Percentiles rank a stretch among this genome's conserved stretches.
These are phyloP conservation scores for Cajanus cajan DNA, from an alignment of 306 rosid species.

Conservation along the genomic window DNA sequence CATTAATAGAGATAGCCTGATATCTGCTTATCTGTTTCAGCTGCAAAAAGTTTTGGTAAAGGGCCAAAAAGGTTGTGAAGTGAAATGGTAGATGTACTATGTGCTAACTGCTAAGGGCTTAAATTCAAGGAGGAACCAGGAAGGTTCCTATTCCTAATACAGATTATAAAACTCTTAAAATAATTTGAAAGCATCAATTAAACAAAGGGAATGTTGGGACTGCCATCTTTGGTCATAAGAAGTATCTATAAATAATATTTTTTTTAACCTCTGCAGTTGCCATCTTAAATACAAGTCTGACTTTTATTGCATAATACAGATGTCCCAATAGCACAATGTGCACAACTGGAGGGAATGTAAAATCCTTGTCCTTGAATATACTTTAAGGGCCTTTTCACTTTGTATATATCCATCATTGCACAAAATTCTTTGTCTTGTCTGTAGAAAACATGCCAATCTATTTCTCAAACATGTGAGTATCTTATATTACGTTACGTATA, in stretches of 20 bases:
- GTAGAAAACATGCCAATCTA: constrained; percentile 30
- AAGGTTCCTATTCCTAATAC: constrained; percentile 43
- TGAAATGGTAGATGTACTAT: constrained; percentile 39
- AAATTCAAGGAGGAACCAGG: constrained; percentile 44
- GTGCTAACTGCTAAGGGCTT: constrained; percentile 26
- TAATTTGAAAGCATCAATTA: constrained; percentile 31
- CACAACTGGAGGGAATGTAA: constrained; percentile 48
- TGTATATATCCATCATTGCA: constrained; percentile 30
- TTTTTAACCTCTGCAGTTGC: constrained; percentile 37
- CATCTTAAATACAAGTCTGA: constrained; percentile 36
- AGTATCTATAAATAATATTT: constrained; percentile 33
- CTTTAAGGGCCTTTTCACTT: constrained; percentile 34
- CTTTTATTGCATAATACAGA: constrained; percentile 56
- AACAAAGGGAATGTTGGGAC: constrained; percentile 49
- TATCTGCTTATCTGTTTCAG: constrained; percentile 30
- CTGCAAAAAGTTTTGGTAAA: constrained; percentile 30
- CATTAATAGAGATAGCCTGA: constrained; percentile 29
- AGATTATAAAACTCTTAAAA: constrained; percentile 21
- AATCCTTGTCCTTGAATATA: constrained; percentile 36
- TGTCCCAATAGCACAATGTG: constrained; percentile 36
- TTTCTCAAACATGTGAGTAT: neutral
- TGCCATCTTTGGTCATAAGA: constrained; percentile 38
- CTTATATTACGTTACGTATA: constrained; percentile 16
- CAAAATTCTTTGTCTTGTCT: constrained; percentile 32
- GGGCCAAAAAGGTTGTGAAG: constrained; percentile 10